Conservation (phyloP, 805 yeast genomes). For the Yarrowia yakushimensis region DNA sequence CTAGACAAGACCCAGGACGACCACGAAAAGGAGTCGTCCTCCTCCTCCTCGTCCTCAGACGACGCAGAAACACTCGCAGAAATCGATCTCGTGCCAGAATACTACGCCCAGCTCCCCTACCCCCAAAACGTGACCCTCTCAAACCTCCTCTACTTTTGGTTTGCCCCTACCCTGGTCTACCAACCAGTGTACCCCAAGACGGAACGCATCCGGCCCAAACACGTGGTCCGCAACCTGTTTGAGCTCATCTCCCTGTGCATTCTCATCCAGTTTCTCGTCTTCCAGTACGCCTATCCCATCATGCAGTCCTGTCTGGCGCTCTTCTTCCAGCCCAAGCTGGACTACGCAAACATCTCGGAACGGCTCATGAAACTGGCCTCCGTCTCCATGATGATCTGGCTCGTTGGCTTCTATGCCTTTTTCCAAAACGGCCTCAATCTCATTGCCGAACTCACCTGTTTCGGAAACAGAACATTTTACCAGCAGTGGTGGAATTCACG, state of each 20-base stretch:
- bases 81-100: conserved; percentile 36
- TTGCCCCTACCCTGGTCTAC: conserved; percentile 48
- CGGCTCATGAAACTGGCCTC: conserved; percentile 41
- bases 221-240: conserved; percentile 37
- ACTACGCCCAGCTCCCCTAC: conserved; percentile 39
- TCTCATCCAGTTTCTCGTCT: conserved; percentile 41
- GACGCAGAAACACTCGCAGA: conserved; percentile 28
- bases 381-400: conserved; percentile 45
- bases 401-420: conserved; percentile 42
- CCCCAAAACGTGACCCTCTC: conserved; percentile 42
- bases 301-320: conserved; percentile 38
- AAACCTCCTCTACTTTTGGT: conserved; percentile 43
- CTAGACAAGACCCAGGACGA: conserved; percentile 2
- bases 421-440: conserved; percentile 45
- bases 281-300: conserved; percentile 46
- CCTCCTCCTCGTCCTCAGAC: conserved; percentile 11
- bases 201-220: conserved; percentile 36
- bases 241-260: conserved; percentile 39
- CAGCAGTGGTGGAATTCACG: conserved; percentile 52
- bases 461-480: conserved; percentile 47
- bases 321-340: conserved; percentile 15
- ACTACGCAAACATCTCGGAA: conserved; percentile 37
- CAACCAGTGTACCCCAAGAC: conserved; percentile 48
- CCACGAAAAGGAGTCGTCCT: conserved; percentile 11
- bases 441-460: conserved; percentile 45